Conservation (phyloP, 2,329 filamentous ascomycete genomes). For the Thielaviopsis euricoi region DNA sequence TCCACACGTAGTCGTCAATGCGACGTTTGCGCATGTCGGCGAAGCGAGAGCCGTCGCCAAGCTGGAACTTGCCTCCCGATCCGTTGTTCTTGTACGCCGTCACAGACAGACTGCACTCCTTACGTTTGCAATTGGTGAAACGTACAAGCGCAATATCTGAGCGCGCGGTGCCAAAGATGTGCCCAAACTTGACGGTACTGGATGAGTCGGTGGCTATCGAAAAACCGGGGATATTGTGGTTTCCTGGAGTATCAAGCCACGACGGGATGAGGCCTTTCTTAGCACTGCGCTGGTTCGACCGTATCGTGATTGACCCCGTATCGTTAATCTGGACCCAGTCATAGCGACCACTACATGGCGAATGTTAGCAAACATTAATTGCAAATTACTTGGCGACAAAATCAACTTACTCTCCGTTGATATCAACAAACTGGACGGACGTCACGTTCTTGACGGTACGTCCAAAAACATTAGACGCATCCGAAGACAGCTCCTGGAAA, state of each 20-base stretch:
- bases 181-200: conserved; percentile 12
- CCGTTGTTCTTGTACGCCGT: conserved; percentile 13
- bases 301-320: conserved; percentile 16
- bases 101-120: conserved; percentile 7
- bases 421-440: conserved; percentile 15
- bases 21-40: conserved; percentile 8
- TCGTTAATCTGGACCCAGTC: conserved; percentile 17
- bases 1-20: conserved; percentile 14
- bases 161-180: conserved; percentile 11
- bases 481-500: conserved; percentile 19
- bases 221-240: neutral
- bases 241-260: conserved; percentile 3
- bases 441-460: conserved; percentile 11
- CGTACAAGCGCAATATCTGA: neutral
- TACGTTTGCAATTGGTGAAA: neutral
- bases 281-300: conserved; percentile 14
- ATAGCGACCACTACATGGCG: neutral
- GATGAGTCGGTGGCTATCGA: neutral
- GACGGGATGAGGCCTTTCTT: conserved; percentile 9
- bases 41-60: conserved; percentile 13
- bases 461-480: neutral
- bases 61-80: conserved; percentile 12
- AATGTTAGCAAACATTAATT: conserved; percentile 13
- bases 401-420: conserved; percentile 11
- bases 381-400: neutral